Evolutionary conservation across 2,329 filamentous ascomycete species (phyloP), one percentile per base, ranked within the genome.

Genomic region (Xylogone sp.): DNA sequence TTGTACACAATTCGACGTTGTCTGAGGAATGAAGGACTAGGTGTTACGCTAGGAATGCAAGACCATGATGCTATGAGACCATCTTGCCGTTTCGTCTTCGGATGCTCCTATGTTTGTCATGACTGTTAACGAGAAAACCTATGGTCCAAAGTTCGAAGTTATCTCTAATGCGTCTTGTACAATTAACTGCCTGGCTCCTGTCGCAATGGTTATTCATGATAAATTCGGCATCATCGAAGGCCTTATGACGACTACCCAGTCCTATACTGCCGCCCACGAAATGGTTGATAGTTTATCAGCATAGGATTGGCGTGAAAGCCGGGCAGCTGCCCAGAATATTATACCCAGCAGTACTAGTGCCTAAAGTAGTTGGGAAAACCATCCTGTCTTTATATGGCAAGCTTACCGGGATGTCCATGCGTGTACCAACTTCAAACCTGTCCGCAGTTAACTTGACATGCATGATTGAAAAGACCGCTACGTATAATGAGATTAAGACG

Each of bases 61-160:
- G n/a, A n/a, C n/a, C n/a, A n/a, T n/a, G n/a, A n/a, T n/a, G n/a
- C n/a, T n/a, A n/a, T n/a, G n/a, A n/a, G n/a, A n/a, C n/a, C n/a
- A n/a, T n/a, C n/a, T n/a, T n/a, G n/a, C 89, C 64, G 89, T 90
- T 69, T 90, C 90, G 68, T 95, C 90, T 58, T 87, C 88, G 64
- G 94, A 99, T 80, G 94, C 94, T 70, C 93, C 93, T 73, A 99
- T 97, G 92, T 97, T 93, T 84, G 92, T 97, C 72, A 93, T 96
- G 86, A 92, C 92, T 71, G 92, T 97, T 79, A 97, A 97, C 84
- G 81, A 96, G 77, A 82, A 90, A 74, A 80, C 75, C 66, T 97
- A 97, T 86, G 91, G 88, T 75, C 84, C 86, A 73, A 87, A 87
- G 72, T 82, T 93, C 75, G 78, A 89, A 67, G 85, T 97, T 74